Evolutionary conservation across 169 alveolate genomes (phyloP), one percentile per base, ranked within the genome.

Genomic region (Blepharisma undulans): DNA sequence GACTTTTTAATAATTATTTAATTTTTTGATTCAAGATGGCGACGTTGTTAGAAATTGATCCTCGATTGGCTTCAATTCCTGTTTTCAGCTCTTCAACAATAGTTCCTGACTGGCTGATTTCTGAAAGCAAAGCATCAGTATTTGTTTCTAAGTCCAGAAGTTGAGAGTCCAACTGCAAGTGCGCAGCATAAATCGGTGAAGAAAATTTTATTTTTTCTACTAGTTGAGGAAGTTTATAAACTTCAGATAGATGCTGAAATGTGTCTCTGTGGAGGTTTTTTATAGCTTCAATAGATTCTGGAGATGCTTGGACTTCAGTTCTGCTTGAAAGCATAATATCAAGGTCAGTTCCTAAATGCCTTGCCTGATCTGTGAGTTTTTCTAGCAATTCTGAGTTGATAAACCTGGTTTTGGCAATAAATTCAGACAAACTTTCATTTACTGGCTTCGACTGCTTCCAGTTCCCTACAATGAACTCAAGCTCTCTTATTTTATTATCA

Each of bases 391-490:
- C 89, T 33, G 76, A 22, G 34, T 60, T 82, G 14, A 82, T 21
- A 82, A 82, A 82, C 76, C 36, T 82, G 10, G 89, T 48, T 48
- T 60, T 82, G n/a, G 33, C 60, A 6, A 82, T 34, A 22, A 82
- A 82, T 74, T 82, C 89, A 22, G 89, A 19, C 6, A 82, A 72
- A 33, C 33, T 59, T 30, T 82, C 78, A 72, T 30, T 21, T 3
- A 30, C 76, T 48, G 89, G 74, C n/a, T 82, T 82, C 6, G 89
- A 48, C n/a, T 82, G 89, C 12, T 82, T 82, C 78, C 89, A 82
- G 32, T 22, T 60, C 5, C 89, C 89, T 22, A 82, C 30, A 32
- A 30, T 33, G 77, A 48, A 82, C 76, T 82, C 89, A 18, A 82
- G 78, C 60, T 48, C 78, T 25, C 77, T 22, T 1, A 82, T 8